phyloP scores from a whole-genome alignment of 495 filamentous ascomycete species.

The Penicillium mononematosum region DNA sequence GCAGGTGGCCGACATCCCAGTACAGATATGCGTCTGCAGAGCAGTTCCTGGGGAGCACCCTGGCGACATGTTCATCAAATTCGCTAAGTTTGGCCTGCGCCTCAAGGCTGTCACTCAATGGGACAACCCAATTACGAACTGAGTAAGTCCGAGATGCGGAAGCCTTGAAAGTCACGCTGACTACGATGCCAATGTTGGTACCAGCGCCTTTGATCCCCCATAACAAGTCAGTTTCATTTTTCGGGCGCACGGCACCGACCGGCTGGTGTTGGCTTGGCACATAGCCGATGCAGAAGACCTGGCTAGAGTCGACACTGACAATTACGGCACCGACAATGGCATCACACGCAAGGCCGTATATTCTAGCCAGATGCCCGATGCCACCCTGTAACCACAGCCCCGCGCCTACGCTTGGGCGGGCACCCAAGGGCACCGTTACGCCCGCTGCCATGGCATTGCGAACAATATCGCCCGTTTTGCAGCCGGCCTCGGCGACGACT shows the following conservation, averaged over 20 bases:
- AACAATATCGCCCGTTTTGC: conserved; percentile 57
- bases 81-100: conserved; percentile 37
- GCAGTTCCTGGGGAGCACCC: conserved; percentile 40
- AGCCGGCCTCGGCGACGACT: conserved; percentile 54
- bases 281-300: conserved; percentile 44
- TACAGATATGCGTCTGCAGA: conserved; percentile 62
- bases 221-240: conserved; percentile 54
- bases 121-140: conserved; percentile 52
- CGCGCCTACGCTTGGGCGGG: conserved; percentile 61
- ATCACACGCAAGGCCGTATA: conserved; percentile 60
- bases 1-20: conserved; percentile 46
- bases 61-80: conserved; percentile 45
- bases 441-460: conserved; percentile 47
- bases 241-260: conserved; percentile 42
- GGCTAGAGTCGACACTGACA: conserved; percentile 53
- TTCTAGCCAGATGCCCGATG: conserved; percentile 58
- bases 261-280: conserved; percentile 52
- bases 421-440: conserved; percentile 57
- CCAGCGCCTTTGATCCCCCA: conserved; percentile 64
- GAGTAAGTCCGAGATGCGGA: conserved; percentile 44
- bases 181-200: conserved; percentile 62
- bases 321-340: conserved; percentile 58
- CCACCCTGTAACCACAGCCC: conserved; percentile 65
- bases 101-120: conserved; percentile 41
- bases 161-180: conserved; percentile 57